Base-by-base conservation (phyloP, 2,329 filamentous ascomycete species). In the Atkinsonella hypoxylon region DNA sequence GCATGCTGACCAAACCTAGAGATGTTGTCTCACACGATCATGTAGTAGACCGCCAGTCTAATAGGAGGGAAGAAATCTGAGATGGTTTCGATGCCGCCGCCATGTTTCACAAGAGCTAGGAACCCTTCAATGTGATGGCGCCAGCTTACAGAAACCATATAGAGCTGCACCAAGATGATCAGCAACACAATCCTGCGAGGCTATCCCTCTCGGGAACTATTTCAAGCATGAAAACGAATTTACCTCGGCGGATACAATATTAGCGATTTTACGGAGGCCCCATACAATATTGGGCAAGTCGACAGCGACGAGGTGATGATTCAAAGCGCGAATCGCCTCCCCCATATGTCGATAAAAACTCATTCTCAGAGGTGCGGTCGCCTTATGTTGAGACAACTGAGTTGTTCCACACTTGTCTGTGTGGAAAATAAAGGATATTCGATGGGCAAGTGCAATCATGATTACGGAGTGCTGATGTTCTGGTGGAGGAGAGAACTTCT, bases 211-310 rank as follows among this genome's bases (percentile, higher is more conserved):
- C 8, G 26, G 20, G 20, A 5, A 3, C 5, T 22, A 3, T 26
- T 26, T 8, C 4, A 26, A 26, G 26, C 4, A 26, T 7, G 26
- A 26, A 1, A 20, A 45, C 15, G 13, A 15, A 32, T 31, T 17
- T 45, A 45, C 44, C 44, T 45, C 44, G 30, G 44, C 44, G 17
- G 44, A 45, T 31, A 45, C 44, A n/a, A 45, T 45, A 18, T 45
- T 45, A 31, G 17, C 44, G 34, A 45, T 45, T 17, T 45, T 45
- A 12, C 44, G 44, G 20, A 45, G 44, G 9, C 44, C 44, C 44
- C 44, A 45, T 11, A 34, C 18, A 6, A 45, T 31, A n/a, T 13
- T 31, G 4, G 44, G 18, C 30, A 45, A 18, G 30, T 36, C 18
- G n/a, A 45, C 17, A 17, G 32, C 44, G 10, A 45, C 44, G 17